These are phyloP conservation scores for Botrytis squamosa DNA, from an alignment of 2,329 filamentous ascomycete genomes.

Conservation along the genomic window DNA sequence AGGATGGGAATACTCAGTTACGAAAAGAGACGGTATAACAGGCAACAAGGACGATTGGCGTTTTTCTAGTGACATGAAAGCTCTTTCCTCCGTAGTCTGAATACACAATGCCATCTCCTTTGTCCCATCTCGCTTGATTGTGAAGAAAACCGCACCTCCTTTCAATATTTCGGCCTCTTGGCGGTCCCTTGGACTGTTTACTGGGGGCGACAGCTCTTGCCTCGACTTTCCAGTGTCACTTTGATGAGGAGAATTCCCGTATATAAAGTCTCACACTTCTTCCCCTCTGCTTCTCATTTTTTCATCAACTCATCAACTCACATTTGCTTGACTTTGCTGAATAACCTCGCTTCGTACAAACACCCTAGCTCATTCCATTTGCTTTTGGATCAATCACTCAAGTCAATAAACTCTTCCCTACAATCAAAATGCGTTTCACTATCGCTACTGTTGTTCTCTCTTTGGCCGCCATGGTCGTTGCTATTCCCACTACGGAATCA, in stretches of 20 bases:
- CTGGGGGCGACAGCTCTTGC: background rate
- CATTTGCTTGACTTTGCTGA: slow-evolving; percentile 16
- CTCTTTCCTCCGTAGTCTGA: background rate
- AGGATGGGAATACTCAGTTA: background rate
- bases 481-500: slow-evolving; percentile 26
- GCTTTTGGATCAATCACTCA: slow-evolving; percentile 2
- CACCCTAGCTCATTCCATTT: background rate
- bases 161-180: slow-evolving; percentile 5
- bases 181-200: background rate
- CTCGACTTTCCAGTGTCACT: background rate
- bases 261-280: slow-evolving; percentile 1
- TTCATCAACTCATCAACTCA: background rate
- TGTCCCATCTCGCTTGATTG: background rate
- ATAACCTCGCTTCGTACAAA: background rate
- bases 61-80: slow-evolving; percentile 4
- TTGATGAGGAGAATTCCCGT: background rate
- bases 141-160: background rate
- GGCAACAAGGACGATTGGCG: slow-evolving; percentile 6
- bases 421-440: slow-evolving; percentile 35
- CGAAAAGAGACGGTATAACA: slow-evolving; percentile 3
- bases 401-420: background rate
- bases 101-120: background rate
- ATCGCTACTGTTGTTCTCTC: slow-evolving; percentile 29
- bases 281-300: background rate
- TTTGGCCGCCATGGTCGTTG: slow-evolving; percentile 28